phyloP scores from a whole-genome alignment of 2,329 filamentous ascomycete genomes.

The Pleomassaria siparia region DNA sequence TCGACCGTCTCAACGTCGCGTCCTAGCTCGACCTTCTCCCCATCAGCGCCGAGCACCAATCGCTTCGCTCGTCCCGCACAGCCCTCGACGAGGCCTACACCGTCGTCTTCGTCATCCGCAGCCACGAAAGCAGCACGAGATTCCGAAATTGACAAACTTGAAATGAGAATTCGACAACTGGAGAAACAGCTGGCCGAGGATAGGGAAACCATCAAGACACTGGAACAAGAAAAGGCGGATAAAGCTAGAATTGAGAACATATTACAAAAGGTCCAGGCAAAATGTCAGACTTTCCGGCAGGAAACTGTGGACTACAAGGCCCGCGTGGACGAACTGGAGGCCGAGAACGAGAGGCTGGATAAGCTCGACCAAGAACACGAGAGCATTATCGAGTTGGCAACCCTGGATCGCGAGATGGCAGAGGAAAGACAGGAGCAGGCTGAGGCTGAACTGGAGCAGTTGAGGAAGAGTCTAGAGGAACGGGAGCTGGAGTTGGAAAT shows the following conservation, averaged over 20 bases:
- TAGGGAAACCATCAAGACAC: constrained; percentile 75
- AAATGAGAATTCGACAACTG: constrained; percentile 81
- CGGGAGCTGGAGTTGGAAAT: constrained; percentile 86
- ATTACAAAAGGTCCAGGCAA: constrained; percentile 86
- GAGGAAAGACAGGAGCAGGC: constrained; percentile 85
- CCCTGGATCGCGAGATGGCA: constrained; percentile 92
- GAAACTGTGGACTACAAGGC: constrained; percentile 77
- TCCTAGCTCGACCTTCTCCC: constrained; percentile 3
- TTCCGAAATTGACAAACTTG: constrained; percentile 71
- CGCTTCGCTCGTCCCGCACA: constrained; percentile 1
- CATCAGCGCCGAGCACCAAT: not conserved
- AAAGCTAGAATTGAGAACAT: constrained; percentile 78
- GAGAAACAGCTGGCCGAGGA: constrained; percentile 87
- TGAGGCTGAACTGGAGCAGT: constrained; percentile 75
- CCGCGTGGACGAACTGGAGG: constrained; percentile 74
- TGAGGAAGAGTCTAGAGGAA: constrained; percentile 79
- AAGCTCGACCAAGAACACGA: constrained; percentile 82
- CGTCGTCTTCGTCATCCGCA: constrained; percentile 20
- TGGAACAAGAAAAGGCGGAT: constrained; percentile 76
- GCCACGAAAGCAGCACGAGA: constrained; percentile 20
- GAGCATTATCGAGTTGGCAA: constrained; percentile 78
- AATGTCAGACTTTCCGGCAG: constrained; percentile 81
- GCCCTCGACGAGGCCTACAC: constrained; percentile 7
- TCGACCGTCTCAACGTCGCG: constrained; percentile 13
- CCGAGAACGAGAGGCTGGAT: constrained; percentile 69